Evolutionary conservation across 2,329 filamentous ascomycete genomes (phyloP), one percentile per base, ranked within the genome.

Genomic region (Fusarium decemcellulare): DNA sequence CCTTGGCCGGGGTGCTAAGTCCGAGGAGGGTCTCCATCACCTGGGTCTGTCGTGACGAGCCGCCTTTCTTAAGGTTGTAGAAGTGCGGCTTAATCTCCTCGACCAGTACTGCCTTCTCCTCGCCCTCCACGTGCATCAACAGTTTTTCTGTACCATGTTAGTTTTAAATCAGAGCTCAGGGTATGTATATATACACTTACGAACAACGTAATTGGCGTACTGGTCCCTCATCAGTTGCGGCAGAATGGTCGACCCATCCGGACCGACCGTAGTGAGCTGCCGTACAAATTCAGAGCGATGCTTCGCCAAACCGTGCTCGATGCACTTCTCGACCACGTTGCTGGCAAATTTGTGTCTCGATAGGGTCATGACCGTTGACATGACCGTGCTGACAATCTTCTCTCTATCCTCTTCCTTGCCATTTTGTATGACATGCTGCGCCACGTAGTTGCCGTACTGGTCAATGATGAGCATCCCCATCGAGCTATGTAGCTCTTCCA

Each of bases 341-440:
- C 95, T 98, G 1, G 96, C 95, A 76, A 93, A 97, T 78, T 99
- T 99, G 83, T 98, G 94, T 83, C 94, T 97, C 29, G 94, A 97
- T 73, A 94, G 91, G 2, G 83, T 82, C 40, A 97, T 81, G 3
- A 97, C 83, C 61, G 94, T 88, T 12, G 85, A 84, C 69, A 91
- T 90, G 68, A 98, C 91, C 48, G 94, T 84, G 29, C 86, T 81
- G 59, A 97, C 92, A 74, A 98, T 91, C 72, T 86, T 89, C 14
- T 86, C 85, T 18, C 91, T 89, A 74, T 98, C 94, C 59, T 91
- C 89, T 5, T 88, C 85, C 54, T 90, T 87, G 27, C 95, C 95
- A 68, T 93, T 89, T 64, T 91, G 85, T 65, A 99, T 94, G 54
- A 98, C 90, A 77, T 98, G 94, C 78, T 98, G 96, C 5, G 93